These are phyloP conservation scores for Arabidopsis arenosa DNA, from an alignment of 345 rosid species.

Conservation along the genomic window DNA sequence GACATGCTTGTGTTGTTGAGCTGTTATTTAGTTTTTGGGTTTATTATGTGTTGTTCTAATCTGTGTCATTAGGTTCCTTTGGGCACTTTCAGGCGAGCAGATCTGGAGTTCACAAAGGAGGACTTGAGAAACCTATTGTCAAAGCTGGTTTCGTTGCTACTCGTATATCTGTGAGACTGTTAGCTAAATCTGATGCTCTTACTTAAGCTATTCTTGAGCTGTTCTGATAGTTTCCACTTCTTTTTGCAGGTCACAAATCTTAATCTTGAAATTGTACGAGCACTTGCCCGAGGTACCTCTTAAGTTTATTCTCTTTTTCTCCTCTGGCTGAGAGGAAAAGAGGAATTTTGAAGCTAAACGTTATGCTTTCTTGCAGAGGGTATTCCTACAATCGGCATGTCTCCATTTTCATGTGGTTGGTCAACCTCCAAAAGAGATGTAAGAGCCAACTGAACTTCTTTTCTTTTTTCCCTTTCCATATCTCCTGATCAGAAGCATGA, in stretches of 20 bases:
- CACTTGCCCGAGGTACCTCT: constrained; percentile 80
- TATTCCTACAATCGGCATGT: constrained; percentile 82
- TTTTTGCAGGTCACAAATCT: constrained; percentile 75
- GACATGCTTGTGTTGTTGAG: constrained; percentile 24
- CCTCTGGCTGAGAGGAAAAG: constrained; percentile 10
- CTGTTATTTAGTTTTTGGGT: not conserved
- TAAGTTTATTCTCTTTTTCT: not conserved
- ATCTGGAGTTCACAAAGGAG: constrained; percentile 96
- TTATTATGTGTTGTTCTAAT: not conserved
- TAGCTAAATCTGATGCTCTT: not conserved
- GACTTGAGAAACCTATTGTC: constrained; percentile 67
- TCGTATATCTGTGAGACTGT: constrained; percentile 73
- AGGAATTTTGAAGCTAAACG: not conserved
- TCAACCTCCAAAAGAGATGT: constrained; percentile 69
- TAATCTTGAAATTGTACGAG: constrained; percentile 91
- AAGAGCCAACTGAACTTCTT: constrained; percentile 44
- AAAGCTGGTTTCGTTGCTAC: constrained; percentile 97
- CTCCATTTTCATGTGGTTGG: constrained; percentile 93
- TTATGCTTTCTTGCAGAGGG: constrained; percentile 72
- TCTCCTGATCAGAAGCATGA: constrained; percentile 8
- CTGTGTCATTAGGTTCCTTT: constrained; percentile 73
- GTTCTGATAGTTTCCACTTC: constrained; percentile 22
- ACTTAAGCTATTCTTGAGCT: constrained; percentile 6
- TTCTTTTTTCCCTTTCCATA: not conserved
- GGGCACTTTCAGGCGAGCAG: constrained; percentile 98